Base-by-base conservation (phyloP, 495 filamentous ascomycete species). In the Penicillium ochrochloron region DNA sequence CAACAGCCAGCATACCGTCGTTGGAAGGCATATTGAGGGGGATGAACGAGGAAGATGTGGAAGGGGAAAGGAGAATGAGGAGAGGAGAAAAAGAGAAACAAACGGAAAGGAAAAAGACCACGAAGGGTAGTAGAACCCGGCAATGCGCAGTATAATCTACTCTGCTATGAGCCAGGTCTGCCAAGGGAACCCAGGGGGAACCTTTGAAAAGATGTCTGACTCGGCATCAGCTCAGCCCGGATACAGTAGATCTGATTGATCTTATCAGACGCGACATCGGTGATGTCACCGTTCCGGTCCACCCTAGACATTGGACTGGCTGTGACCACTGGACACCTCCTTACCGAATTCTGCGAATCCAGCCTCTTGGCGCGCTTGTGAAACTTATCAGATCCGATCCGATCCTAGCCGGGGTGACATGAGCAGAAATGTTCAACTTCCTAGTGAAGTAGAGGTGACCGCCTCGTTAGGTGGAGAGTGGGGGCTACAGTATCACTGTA, bases 1-100 rank as follows among this genome's bases (percentile, higher is more conserved):
- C 59, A 31, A 61, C 61, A 25, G 68, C 54, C 48, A 62, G 65
- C 21, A 72, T 57, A 46, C 64, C 68, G 62, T 76, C 74, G 34
- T 75, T 73, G 56, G 74, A 73, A 41, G 74, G 72, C 76, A 79
- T 79, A 9, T 23, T 64, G 62, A 21, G 27, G 37, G 50, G 25
- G 25, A 27, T 27, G 48, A 48, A 34, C n/a, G n/a, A 10, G 10
- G 19, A 48, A 27, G 17, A 34, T 14, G 11, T 9, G 2, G 46
- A 27, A 5, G 10, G 53, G 33, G 19, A 9, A 39, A 34, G 42
- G 35, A 46, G 44, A 48, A n/a, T 27, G 25, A 27, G 27, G 27
- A 27, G 54, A 2, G 27, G 51, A 41, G 8, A 25, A 25, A 31
- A 29, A 23, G 19, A 19, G 33, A 53, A n/a, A 50, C 12, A 50